Base-by-base conservation (phyloP, 495 filamentous ascomycete genomes). In the Xylaria sp. region DNA sequence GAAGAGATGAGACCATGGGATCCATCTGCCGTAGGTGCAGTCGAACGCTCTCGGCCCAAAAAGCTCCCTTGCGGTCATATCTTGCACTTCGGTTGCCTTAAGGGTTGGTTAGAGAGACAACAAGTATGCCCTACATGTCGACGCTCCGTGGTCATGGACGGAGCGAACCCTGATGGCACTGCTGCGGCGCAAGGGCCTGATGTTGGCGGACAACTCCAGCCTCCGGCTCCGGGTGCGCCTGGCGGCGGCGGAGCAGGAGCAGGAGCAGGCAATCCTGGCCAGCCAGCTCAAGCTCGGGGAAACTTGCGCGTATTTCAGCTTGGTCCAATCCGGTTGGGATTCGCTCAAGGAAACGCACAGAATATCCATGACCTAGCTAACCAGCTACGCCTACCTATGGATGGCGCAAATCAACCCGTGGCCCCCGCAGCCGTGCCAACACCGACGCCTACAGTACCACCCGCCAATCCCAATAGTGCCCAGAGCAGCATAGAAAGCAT, bases 41-140 rank as follows among this genome's bases (percentile, higher is more conserved):
- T 96, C 69, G 94, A 98, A 75, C 88, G 96, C 46, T 89, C 90
- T 37, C 90, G 97, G 53, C 92, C 97, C 14, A 99, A 98, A 82
- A 97, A 97, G 81, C 88, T 99, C 12, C 96, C 96, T 0, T 99
- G 96, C 78, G 95, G 95, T 3, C 96, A 99, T 79, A 95, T 98
- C 58, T 82, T 99, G 41, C 96, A 99, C 80, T 93, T 97, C 72
- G 90, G 93, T 24, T 99, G 96, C 77, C 88, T 99, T 55, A 91
- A 93, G 76, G 97, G 95, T 79, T 99, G 96, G 96, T 84, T 99
- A n/a, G 96, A 98, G 82, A 90, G 96, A 67, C 96, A 99, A 79
- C 97, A 98, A 79, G 94, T 96, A 29, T 99, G 96, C 80, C 96
- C 96, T 14, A 98, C 95, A 4, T 99, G 96, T 78, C 90, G 96